Conservation (phyloP, 495 filamentous ascomycete genomes). For the Venustampulla echinocandica region DNA sequence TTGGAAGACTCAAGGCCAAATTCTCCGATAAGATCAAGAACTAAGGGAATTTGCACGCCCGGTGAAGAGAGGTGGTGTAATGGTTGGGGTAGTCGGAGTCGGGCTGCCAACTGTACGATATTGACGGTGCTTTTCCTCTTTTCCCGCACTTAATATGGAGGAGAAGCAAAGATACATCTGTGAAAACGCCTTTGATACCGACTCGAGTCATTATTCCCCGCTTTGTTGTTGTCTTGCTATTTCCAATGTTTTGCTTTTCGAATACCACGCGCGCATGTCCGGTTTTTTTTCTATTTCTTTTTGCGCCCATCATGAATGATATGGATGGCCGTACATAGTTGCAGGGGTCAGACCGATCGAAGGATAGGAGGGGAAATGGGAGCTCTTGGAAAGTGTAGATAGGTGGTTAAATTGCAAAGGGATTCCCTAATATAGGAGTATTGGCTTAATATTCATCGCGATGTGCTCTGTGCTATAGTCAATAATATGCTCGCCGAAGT, state of each 20-base stretch:
- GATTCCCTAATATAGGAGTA: too few relatives aligned
- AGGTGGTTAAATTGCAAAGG: too few relatives aligned
- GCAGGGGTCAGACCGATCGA: neutral
- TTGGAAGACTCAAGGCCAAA: constrained; percentile 51
- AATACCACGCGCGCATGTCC: neutral
- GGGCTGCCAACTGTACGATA: constrained; percentile 18
- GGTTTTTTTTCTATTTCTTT: constrained; percentile 12
- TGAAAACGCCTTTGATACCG: constrained; percentile 11
- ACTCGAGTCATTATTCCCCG: constrained; percentile 2
- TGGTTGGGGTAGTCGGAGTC: neutral
- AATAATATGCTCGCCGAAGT: too few relatives aligned
- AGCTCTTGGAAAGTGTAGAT: constrained; percentile 21
- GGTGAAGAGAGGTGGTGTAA: neutral
- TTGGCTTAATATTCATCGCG: too few relatives aligned
- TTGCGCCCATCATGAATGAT: constrained; percentile 8
- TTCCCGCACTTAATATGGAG: constrained; percentile 13
- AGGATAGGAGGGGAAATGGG: neutral
- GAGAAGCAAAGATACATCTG: constrained; percentile 3
- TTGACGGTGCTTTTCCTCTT: constrained; percentile 3
- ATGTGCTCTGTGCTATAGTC: too few relatives aligned
- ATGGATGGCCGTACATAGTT: neutral
- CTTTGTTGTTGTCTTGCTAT: neutral
- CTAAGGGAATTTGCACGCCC: neutral
- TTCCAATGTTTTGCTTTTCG: constrained; percentile 5
- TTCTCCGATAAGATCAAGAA: constrained; percentile 27